Evolutionary conservation across 2,329 filamentous ascomycete species (phyloP).

Genomic region (Fusarium brachygibbosum): DNA sequence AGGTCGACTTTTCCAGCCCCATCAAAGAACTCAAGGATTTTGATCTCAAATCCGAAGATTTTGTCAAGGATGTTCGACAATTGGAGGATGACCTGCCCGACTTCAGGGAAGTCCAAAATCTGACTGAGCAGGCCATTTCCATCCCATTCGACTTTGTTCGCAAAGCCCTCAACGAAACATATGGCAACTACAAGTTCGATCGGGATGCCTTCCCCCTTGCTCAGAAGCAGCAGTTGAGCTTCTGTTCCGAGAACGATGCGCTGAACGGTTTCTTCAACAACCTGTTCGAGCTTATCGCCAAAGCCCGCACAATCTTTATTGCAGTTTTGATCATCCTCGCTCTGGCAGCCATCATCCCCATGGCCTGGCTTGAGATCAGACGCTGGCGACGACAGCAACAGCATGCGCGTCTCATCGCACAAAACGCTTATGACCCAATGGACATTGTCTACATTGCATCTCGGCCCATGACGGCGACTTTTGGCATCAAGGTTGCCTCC

Average conservation of each 20-base stretch:
- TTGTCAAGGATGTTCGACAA: slow-evolving; percentile 76
- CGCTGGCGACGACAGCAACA: slow-evolving; percentile 81
- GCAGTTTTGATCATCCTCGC: slow-evolving; percentile 80
- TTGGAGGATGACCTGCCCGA: slow-evolving; percentile 85
- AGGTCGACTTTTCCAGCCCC: slow-evolving; percentile 74
- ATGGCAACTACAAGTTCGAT: slow-evolving; percentile 83
- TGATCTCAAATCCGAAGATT: slow-evolving; percentile 73
- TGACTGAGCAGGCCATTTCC: slow-evolving; percentile 80
- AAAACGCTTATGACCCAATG: slow-evolving; percentile 80
- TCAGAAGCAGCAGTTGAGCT: slow-evolving; percentile 82
- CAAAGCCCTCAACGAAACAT: slow-evolving; percentile 75
- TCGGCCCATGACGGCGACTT: slow-evolving; percentile 79
- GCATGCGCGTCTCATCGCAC: slow-evolving; percentile 74
- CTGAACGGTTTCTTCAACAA: slow-evolving; percentile 87
- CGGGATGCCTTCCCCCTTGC: slow-evolving; percentile 84
- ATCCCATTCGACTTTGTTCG: slow-evolving; percentile 87
- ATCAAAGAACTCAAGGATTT: slow-evolving; percentile 78
- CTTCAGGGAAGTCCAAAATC: slow-evolving; percentile 86
- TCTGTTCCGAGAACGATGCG: slow-evolving; percentile 87
- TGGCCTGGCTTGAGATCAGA: slow-evolving; percentile 84
- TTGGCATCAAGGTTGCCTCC: slow-evolving; percentile 78
- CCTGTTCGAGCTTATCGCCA: slow-evolving; percentile 74
- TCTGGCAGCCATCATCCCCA: slow-evolving; percentile 78
- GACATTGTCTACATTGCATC: slow-evolving; percentile 91
- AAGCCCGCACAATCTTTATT: slow-evolving; percentile 81